Conservation (phyloP, 495 filamentous ascomycete species). For the Tuber brumale region DNA sequence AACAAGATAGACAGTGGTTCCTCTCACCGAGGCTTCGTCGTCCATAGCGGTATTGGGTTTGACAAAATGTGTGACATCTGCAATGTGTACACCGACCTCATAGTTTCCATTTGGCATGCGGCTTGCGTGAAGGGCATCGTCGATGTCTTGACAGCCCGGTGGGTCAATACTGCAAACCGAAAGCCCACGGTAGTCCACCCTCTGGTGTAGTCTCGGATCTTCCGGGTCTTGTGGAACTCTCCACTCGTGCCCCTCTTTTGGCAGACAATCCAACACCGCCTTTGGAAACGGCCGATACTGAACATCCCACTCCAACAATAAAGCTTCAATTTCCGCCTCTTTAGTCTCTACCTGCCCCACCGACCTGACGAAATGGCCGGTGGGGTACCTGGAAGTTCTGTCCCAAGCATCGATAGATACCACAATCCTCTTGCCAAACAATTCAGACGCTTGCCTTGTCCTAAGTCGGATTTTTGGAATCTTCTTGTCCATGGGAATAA, state of each 20-base stretch:
- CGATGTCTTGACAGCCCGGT: slow-evolving; percentile 92
- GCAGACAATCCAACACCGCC: slow-evolving; percentile 86
- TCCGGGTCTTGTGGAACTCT: slow-evolving; percentile 68
- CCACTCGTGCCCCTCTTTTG: slow-evolving; percentile 89
- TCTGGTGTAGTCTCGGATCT: slow-evolving; percentile 75
- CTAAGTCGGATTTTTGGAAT: slow-evolving; percentile 91
- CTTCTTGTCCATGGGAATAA: slow-evolving; percentile 94
- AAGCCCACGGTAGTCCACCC: slow-evolving; percentile 75
- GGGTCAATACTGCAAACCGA: slow-evolving; percentile 97
- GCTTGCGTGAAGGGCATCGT: slow-evolving; percentile 88
- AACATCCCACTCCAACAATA: slow-evolving; percentile 91
- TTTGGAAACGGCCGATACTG: slow-evolving; percentile 97
- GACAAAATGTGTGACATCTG: slow-evolving; percentile 96
- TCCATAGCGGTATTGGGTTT: slow-evolving; percentile 98
- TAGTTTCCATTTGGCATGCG: slow-evolving; percentile 85
- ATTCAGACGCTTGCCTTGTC: slow-evolving; percentile 78
- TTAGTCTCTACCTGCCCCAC: slow-evolving; percentile 91
- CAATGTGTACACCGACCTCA: slow-evolving; percentile 97
- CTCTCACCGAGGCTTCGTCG: slow-evolving; percentile 80
- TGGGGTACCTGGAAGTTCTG: slow-evolving; percentile 79
- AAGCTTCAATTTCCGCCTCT: slow-evolving; percentile 88
- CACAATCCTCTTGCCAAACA: slow-evolving; percentile 86
- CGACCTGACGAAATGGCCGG: slow-evolving; percentile 88
- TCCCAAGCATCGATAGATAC: slow-evolving; percentile 96
- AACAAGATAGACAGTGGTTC: slow-evolving; percentile 94